These are phyloP conservation scores for Penicillium corylophilum DNA, from an alignment of 2,329 filamentous ascomycete genomes.

Conservation along the genomic window DNA sequence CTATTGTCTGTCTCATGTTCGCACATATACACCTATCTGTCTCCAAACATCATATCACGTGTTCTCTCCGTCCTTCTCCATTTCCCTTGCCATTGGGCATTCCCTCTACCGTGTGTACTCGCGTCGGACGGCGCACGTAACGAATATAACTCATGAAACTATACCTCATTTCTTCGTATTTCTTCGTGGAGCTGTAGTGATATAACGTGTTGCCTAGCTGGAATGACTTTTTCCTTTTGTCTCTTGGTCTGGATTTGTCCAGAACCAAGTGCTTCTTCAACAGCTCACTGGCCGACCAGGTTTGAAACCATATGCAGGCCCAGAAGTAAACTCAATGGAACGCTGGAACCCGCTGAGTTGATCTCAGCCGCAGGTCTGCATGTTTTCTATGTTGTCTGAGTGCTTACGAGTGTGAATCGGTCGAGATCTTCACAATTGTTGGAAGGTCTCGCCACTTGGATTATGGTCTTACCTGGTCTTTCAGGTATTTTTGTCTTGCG, in stretches of 20 bases:
- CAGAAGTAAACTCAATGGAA: background rate
- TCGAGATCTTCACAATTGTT: background rate
- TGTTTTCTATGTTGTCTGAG: background rate
- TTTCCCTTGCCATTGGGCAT: conserved; percentile 7
- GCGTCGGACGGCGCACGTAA: conserved; percentile 20
- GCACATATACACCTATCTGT: conserved; percentile 25
- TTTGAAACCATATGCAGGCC: background rate
- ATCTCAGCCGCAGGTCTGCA: background rate
- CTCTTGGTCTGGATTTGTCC: background rate
- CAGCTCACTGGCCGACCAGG: background rate
- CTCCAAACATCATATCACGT: conserved; percentile 11
- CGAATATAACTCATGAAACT: conserved; percentile 25
- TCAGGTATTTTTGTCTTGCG: background rate
- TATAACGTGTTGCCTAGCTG: background rate
- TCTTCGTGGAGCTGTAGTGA: background rate
- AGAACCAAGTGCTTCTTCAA: background rate
- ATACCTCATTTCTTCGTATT: no score
- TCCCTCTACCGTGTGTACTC: conserved; percentile 18
- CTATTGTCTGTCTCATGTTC: conserved; percentile 9
- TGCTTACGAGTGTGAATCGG: background rate
- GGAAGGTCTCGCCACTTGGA: background rate
- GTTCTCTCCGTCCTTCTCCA: conserved; percentile 17
- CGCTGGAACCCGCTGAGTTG: background rate
- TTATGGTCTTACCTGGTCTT: background rate
- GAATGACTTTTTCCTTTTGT: background rate